Evolutionary conservation across 2,329 filamentous ascomycete species (phyloP).

Genomic region (Fonsecaea monophora): DNA sequence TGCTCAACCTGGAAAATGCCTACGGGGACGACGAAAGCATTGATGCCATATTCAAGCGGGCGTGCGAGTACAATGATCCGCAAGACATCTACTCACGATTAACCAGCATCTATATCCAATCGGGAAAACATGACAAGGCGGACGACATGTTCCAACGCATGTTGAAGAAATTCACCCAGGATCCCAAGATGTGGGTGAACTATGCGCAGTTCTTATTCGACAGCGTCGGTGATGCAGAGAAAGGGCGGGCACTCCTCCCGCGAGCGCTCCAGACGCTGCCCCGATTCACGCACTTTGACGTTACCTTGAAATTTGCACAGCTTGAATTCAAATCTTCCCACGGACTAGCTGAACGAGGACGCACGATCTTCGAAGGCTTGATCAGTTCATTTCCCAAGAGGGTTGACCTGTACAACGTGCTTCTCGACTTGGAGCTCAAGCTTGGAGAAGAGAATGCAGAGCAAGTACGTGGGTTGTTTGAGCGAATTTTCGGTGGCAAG

Average conservation of each 20-base stretch:
- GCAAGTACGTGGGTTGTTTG: conserved; percentile 78
- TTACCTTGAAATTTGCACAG: conserved; percentile 86
- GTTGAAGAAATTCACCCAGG: conserved; percentile 83
- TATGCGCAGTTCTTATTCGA: conserved; percentile 93
- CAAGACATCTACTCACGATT: conserved; percentile 88
- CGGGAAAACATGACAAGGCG: conserved; percentile 82
- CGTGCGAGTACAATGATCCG: conserved; percentile 91
- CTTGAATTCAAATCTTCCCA: conserved; percentile 86
- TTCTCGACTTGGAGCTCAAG: conserved; percentile 85
- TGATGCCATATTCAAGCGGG: conserved; percentile 86
- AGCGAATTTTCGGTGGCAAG: conserved; percentile 68
- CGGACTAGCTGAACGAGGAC: conserved; percentile 86
- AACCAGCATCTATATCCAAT: conserved; percentile 93
- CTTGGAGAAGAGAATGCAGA: conserved; percentile 65
- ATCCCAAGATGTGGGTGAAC: conserved; percentile 86
- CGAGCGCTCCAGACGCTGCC: conserved; percentile 86
- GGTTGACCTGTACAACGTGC: conserved; percentile 90
- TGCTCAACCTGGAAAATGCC: conserved; percentile 90
- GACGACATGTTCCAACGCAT: conserved; percentile 86
- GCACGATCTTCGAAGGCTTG: conserved; percentile 91
- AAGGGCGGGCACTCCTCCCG: conserved; percentile 76
- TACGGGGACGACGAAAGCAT: conserved; percentile 84
- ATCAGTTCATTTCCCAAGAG: conserved; percentile 86
- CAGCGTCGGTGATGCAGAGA: conserved; percentile 71
- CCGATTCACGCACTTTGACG: conserved; percentile 69